These are phyloP conservation scores for Xylariomycetidae sp. DNA, from an alignment of 2,329 filamentous ascomycete genomes.

Conservation along the genomic window DNA sequence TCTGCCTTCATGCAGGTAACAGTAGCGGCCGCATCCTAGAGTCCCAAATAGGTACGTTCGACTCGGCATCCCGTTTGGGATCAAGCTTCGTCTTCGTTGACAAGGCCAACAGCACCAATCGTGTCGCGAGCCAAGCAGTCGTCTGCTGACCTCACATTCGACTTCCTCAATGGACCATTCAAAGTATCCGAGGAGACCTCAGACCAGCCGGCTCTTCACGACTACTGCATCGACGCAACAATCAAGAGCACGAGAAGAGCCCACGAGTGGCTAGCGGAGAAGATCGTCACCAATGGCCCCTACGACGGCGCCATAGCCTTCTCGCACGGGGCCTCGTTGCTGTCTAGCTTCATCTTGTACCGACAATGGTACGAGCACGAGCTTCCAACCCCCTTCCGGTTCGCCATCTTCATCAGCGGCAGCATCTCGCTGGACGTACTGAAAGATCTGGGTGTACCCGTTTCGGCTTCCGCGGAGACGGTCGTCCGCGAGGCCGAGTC, in stretches of 20 bases:
- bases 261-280: slow-evolving; percentile 29
- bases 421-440: slow-evolving; percentile 25
- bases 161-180: too few relatives aligned
- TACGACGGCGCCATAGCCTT: slow-evolving; percentile 24
- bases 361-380: slow-evolving; percentile 27
- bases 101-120: slow-evolving; percentile 2
- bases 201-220: slow-evolving; percentile 7
- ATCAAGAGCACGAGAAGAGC: slow-evolving; percentile 27
- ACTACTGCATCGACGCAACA: slow-evolving; percentile 12
- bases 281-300: slow-evolving; percentile 21
- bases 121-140: too few relatives aligned
- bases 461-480: slow-evolving; percentile 24
- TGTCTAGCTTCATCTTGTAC: slow-evolving; percentile 34
- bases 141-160: too few relatives aligned
- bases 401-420: slow-evolving; percentile 35
- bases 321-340: slow-evolving; percentile 29
- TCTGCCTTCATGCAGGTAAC: slow-evolving; percentile 14
- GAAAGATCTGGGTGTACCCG: slow-evolving; percentile 26
- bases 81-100: slow-evolving; percentile 1
- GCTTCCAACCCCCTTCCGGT: slow-evolving; percentile 28
- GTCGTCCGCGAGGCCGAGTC: slow-evolving; percentile 18
- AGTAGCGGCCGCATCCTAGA: slow-evolving; percentile 10
- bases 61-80: neutral
- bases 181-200: too few relatives aligned
- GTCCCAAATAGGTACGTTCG: slow-evolving; percentile 12